Percentiles rank a stretch among this genome's conserved stretches.
These are phyloP conservation scores for Yamadazyma laniorum DNA, from an alignment of 805 yeast genomes.

Conservation along the genomic window DNA sequence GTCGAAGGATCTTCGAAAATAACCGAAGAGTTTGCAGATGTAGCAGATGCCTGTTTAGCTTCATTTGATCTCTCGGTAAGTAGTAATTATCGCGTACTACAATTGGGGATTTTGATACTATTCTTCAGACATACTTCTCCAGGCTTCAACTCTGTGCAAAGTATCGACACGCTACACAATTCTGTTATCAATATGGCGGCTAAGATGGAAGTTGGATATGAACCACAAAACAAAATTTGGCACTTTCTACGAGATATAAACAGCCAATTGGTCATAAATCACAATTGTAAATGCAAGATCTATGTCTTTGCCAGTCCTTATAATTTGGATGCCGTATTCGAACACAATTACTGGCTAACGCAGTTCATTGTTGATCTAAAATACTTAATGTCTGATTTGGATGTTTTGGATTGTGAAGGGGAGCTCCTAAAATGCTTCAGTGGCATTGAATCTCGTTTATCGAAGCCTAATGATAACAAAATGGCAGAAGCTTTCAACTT, in stretches of 20 bases:
- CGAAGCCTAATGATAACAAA: constrained; percentile 1
- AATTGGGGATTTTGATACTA: constrained; percentile 2
- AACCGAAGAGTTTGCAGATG: constrained; percentile 2
- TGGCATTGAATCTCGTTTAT: not conserved
- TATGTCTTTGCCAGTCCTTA: too few species aligned
- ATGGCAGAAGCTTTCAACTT: constrained; percentile 1
- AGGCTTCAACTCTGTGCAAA: not conserved
- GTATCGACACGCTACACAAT: constrained; percentile 15
- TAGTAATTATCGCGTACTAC: not conserved
- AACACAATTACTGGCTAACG: too few species aligned
- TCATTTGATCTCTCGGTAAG: not conserved
- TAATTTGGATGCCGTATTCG: too few species aligned
- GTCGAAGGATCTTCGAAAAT: too few species aligned
- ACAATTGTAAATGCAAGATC: not conserved
- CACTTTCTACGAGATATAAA: constrained; percentile 3
- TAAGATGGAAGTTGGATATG: constrained; percentile 48
- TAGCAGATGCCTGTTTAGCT: constrained; percentile 1
- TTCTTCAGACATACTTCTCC: constrained; percentile 4
- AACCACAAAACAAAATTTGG: constrained; percentile 5
- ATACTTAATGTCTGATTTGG: not conserved
- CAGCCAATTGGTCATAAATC: not conserved
- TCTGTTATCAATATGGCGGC: constrained; percentile 63
- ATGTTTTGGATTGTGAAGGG: constrained; percentile 4
- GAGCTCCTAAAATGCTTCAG: constrained; percentile 1
- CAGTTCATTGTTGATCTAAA: too few species aligned